Evolutionary conservation across 169 alveolate species (phyloP), one percentile per base, ranked within the genome.

Genomic region (Babesia bigemina): DNA sequence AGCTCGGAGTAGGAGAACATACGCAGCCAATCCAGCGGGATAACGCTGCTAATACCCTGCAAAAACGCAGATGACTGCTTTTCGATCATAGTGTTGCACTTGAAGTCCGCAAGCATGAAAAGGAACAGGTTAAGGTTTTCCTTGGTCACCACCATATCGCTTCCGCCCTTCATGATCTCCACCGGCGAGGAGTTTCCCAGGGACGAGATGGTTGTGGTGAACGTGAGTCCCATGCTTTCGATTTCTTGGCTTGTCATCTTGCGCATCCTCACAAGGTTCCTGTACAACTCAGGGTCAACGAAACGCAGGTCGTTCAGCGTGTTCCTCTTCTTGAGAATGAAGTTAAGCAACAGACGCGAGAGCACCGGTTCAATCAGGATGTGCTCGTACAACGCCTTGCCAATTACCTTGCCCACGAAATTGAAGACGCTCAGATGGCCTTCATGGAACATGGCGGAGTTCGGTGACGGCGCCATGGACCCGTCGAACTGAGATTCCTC

Each of bases 381-480:
- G 73, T 93, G 92, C 84, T 96, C 99, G 66, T 93, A 96, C 33
- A 96, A 83, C 13, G 99, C 99, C 90, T 95, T 94, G 21, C 97
- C 98, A 17, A 95, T 92, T 28, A 92, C 85, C 71, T 82, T 92
- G 0, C 97, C 98, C 17, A 93, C 79, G 60, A 93, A 93, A 45
- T 48, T 71, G 73, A 76, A 94, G 22, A 92, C 63, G 47, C 48
- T 58, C 19, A 86, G 74, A 63, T 89, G 90, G 60, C 92, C 83
- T 22, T 81, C 85, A 45, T 85, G 78, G 4, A 72, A 58, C n/a
- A 88, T n/a, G 33, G 50, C 70, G 8, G 91, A 86, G 52, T 71
- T 79, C 10, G 88, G 89, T 21, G 87, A 87, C 21, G 95, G 95
- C 53, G 63, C 79, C 53, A 90, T 66, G 4, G 91, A 69, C 22